Base-by-base conservation (phyloP, 129 eudicot genomes). In the Smallanthus sonchifolius region DNA sequence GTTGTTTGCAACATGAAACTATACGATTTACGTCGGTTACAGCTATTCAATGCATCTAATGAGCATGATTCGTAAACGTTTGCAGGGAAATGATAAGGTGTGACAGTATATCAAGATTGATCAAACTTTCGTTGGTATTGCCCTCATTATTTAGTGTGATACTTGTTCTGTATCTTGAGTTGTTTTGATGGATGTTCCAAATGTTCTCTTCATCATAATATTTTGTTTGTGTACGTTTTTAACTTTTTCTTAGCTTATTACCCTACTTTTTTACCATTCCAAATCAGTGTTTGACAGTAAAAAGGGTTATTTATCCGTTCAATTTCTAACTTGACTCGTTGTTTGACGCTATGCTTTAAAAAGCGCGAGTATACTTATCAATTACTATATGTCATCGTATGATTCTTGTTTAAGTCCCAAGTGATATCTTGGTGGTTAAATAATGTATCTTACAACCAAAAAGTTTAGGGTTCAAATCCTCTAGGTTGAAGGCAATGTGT, bases 81-180 rank as follows among this genome's bases (percentile, higher is more conserved):
- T 74, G 75, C 67, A 77, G 81, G 81, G 30, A 7, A 17, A 68
- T 57, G 81, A 68, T 77, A 77, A 32, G 40, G 81, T 69, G 81
- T 77, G 81, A 34, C 10, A 45, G 44, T 68, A 69, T 68, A 68
- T 77, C 49, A 59, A 77, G 81, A 77, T 43, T 77, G 69, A 69
- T 67, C 24, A 67, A 76, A 42, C 43, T 76, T 67, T 55, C 42
- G 63, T 39, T 67, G 81, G 69, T 69, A 75, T 45, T 77, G 11
- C 70, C 62, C 43, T 56, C 51, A 69, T 77, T 54, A 69, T 77
- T 77, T 69, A 77, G 81, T 77, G 81, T 77, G 81, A 77, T 77
- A 77, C 81, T 69, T 69, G 75, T 75, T 30, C 60, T 43, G 79
- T 75, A 64, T 49, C 48, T 75, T 64, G 65, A 75, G 49, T 75